Evolutionary conservation across 306 rosid species (phyloP).

Genomic region (Lablab purpureus): DNA sequence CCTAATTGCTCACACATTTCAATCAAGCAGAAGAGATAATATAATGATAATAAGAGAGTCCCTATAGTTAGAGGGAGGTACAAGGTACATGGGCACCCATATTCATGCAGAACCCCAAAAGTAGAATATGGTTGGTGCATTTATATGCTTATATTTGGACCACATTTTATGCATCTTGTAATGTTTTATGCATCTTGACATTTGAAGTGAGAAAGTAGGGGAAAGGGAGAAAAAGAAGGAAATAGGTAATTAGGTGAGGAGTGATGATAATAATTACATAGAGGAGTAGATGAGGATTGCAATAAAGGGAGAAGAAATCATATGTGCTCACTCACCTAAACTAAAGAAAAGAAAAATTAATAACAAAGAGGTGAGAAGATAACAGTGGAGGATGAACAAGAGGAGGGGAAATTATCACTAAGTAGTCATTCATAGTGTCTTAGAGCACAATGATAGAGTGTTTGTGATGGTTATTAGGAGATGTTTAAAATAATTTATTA

Average conservation of each 20-base stretch:
- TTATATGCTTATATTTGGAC: not conserved
- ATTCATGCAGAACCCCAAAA: slow-evolving; percentile 13
- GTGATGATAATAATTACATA: slow-evolving; percentile 9
- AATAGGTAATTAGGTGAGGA: slow-evolving; percentile 22
- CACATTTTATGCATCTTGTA: slow-evolving; percentile 17
- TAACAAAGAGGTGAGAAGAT: not conserved
- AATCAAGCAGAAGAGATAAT: not conserved
- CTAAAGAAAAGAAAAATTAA: not conserved
- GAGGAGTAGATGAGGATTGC: slow-evolving; percentile 17
- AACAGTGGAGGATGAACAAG: slow-evolving; percentile 21
- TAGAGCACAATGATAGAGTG: no score
- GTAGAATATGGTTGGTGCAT: not conserved
- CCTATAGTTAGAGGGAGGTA: not conserved
- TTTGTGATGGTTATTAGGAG: no score
- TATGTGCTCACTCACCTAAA: not conserved
- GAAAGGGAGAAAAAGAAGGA: no score
- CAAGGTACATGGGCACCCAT: slow-evolving; percentile 32
- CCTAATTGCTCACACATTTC: not conserved
- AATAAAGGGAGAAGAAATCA: slow-evolving; percentile 31
- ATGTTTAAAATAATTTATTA: no score
- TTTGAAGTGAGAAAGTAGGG: not conserved
- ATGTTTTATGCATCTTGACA: no score
- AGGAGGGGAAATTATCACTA: slow-evolving; percentile 43
- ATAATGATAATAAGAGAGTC: not conserved
- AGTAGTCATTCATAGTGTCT: slow-evolving; percentile 72